Conservation (phyloP, 495 filamentous ascomycete species). For the Pyrenula aspistea region DNA sequence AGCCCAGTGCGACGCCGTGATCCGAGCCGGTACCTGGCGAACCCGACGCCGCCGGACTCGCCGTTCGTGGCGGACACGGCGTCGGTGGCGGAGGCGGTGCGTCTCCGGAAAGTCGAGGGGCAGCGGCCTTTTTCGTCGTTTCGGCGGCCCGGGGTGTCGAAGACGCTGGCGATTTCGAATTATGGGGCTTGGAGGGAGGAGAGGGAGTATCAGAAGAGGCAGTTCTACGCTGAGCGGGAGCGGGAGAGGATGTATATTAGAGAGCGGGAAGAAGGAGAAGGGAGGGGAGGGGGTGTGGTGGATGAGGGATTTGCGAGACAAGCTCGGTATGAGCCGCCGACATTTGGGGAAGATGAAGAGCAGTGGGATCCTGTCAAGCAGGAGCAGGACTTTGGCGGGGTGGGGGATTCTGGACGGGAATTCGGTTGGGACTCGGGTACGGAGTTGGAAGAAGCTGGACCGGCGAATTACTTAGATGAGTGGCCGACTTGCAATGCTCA, state of each 20-base stretch:
- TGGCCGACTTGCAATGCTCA: neutral
- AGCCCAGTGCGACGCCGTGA: neutral
- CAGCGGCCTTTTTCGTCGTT: neutral
- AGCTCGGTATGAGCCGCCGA: no score
- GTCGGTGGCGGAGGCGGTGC: neutral
- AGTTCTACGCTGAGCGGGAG: neutral
- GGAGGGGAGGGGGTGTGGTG: no score
- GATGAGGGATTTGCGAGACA: no score
- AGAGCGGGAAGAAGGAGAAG: no score
- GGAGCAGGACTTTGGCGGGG: no score
- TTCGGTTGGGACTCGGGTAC: no score
- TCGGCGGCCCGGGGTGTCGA: neutral
- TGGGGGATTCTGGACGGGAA: no score
- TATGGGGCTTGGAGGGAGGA: neutral
- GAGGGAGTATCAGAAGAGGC: neutral
- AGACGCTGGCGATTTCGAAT: neutral
- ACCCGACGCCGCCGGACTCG: neutral
- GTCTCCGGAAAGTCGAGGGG: neutral
- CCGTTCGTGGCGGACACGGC: neutral
- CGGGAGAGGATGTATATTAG: no score
- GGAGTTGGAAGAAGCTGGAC: no score
- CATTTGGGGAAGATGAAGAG: no score
- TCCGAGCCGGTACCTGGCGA: neutral
- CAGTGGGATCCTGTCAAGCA: no score
- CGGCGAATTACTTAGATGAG: no score